Evolutionary conservation across 176 grass and related monocot species (phyloP).

Genomic region (Cenchrus fungigraminus): DNA sequence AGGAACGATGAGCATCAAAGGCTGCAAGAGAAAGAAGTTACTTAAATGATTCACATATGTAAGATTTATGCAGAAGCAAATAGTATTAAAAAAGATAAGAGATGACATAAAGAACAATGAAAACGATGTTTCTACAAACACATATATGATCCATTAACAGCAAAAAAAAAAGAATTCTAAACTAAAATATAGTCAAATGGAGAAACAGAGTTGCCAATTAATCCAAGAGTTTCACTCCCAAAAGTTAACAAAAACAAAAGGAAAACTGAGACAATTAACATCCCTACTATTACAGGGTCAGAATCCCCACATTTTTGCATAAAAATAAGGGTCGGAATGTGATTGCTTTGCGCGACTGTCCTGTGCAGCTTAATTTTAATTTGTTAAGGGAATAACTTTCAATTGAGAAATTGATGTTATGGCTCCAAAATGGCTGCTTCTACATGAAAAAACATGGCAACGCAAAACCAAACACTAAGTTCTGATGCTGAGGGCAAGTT

Average conservation of each 20-base stretch:
- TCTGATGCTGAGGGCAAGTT: neutral
- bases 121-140: neutral
- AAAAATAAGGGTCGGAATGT: neutral
- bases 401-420: neutral
- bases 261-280: neutral
- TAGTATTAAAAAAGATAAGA: neutral
- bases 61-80: conserved; percentile 23
- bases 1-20: conserved; percentile 88
- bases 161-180: neutral
- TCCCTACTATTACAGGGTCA: neutral
- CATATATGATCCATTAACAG: neutral
- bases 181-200: neutral
- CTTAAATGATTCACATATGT: neutral
- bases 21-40: conserved; percentile 49
- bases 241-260: neutral
- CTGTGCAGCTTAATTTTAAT: neutral
- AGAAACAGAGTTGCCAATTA: neutral
- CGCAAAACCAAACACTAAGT: neutral
- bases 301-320: neutral
- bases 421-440: conserved; percentile 1
- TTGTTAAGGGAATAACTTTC: neutral
- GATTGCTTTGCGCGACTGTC: neutral
- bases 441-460: neutral
- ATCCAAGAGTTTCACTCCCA: neutral
- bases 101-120: conserved; percentile 15